Base-by-base conservation (phyloP, 139 green algal species). In the Chlorella sp. region DNA sequence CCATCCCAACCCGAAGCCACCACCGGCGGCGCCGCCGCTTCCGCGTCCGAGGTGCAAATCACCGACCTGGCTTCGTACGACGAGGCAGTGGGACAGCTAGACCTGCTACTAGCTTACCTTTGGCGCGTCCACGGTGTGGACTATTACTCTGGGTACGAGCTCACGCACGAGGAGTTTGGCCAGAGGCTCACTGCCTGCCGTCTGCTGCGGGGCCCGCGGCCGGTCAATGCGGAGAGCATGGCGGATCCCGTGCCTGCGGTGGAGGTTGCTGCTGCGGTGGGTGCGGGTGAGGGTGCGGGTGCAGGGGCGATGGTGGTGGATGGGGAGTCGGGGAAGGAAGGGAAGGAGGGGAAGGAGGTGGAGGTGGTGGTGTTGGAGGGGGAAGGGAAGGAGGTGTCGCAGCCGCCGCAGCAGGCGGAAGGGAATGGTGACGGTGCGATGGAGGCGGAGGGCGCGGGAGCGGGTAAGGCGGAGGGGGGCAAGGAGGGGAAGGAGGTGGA, bases 71-170 rank as follows among this genome's bases (percentile, higher is more conserved):
- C n/a, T n/a, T n/a, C n/a, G n/a, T n/a, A n/a, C n/a, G n/a, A n/a
- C n/a, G 22, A 64, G 42, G 34, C 42, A 49, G 63, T 86, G 59
- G 79, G 73, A 30, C 79, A 86, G 76, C 80, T 97, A 68, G 93
- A 97, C 76, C 55, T 88, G 69, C 75, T 92, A 73, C 80, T 97
- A n/a, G 78, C 82, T 3, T 97, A 96, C 83, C 83, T 97, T 27
- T 97, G 92, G 92, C 77, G 80, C 0, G 93, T 97, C 73, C 93
- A 97, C 51, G 87, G 91, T 14, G 74, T 96, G 3, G 93, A 97
- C 76, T 97, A 91, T 80, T 97, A 97, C 69, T 83, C 77, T 6
- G 89, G 87, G n/a, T 78, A 78, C 27, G 73, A 78, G 73, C 73
- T 78, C 3, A 61, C 73, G 1, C 49, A 64, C 20, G 5, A 26